Evolutionary conservation across 2,329 filamentous ascomycete species (phyloP).

Genomic region (Cytospora piceae): DNA sequence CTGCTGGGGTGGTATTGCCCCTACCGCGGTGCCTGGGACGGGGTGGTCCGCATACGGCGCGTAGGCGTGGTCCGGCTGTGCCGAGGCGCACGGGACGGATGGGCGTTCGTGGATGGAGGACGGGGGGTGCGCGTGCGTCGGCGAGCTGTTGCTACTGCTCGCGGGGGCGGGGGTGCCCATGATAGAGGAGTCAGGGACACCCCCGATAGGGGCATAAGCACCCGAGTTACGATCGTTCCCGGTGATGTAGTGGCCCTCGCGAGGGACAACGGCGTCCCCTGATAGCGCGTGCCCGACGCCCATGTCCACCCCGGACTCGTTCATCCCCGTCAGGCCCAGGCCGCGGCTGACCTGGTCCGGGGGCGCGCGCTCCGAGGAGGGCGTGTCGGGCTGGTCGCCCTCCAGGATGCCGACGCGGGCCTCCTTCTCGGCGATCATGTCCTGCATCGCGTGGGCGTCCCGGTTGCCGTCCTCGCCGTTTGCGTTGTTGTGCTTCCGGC

Average conservation of each 20-base stretch:
- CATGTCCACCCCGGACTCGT: conserved; percentile 18
- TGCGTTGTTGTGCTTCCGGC: conserved; percentile 22
- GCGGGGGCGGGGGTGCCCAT: conserved; percentile 7
- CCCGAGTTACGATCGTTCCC: conserved; percentile 16
- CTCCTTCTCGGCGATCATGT: conserved; percentile 54
- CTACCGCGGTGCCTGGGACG: conserved; percentile 20
- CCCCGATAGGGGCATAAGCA: conserved; percentile 4
- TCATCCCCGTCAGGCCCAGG: conserved; percentile 16
- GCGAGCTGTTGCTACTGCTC: conserved; percentile 30
- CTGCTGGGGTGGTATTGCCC: conserved; percentile 18
- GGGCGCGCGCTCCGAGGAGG: conserved; percentile 46
- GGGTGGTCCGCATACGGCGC: conserved; percentile 42
- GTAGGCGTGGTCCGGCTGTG: conserved; percentile 34
- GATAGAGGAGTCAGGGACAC: too few relatives aligned
- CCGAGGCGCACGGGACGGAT: conserved; percentile 19
- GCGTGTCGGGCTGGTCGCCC: conserved; percentile 46
- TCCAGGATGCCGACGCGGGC: conserved; percentile 39
- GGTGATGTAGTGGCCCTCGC: conserved; percentile 2
- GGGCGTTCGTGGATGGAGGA: conserved; percentile 11
- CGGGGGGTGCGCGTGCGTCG: background rate
- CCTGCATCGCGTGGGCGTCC: conserved; percentile 34
- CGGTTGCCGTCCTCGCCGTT: conserved; percentile 18
- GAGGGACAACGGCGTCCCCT: background rate
- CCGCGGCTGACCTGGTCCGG: conserved; percentile 15
- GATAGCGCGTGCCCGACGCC: conserved; percentile 12